Base-by-base conservation (phyloP, 176 grass and related monocot species). In the Rhynchospora tenuis region DNA sequence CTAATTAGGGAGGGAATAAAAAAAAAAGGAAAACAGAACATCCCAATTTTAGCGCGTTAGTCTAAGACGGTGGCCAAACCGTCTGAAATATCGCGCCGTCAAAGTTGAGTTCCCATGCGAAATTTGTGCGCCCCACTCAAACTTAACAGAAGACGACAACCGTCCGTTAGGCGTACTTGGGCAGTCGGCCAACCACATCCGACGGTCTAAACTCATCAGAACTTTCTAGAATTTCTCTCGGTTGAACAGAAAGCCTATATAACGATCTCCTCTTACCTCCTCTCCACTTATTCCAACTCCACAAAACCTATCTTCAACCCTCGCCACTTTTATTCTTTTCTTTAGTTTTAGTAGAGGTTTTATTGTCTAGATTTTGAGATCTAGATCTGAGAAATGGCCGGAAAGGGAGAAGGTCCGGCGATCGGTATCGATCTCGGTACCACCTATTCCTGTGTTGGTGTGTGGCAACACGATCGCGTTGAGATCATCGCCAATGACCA, bases 401-500 rank as follows among this genome's bases (percentile, higher is more conserved):
- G 63, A 0, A 94, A 92, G 73, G 93, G 90, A 22, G 93, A 97
- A 50, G 93, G 93, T 45, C 93, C 93, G 62, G 93, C 93, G 70
- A 97, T 97, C 89, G 93, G 93, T 55, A 97, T 97, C 80, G 93
- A 97, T 85, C 90, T 97, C 9, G 93, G 93, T 15, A 97, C 93
- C 6, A 93, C 93, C 48, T 97, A 97, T 74, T 97, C 93, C 57
- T 97, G 93, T 83, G 93, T 97, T 43, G 93, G 93, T 46, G 93
- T 97, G 14, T 93, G 93, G 93, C 93, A 96, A 70, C 93, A 96
- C 80, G 93, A 94, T 60, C 90, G 93, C 0, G 93, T 94, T 0
- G 93, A 94, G 90, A 94, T 94, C 84, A 92, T 94, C 88, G 90
- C 93, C 76, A 94, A 94, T 83, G 93, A 94, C 64, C 93, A 94